Evolutionary conservation across 495 filamentous ascomycete species (phyloP).

Genomic region (Schizothecium vesticola): DNA sequence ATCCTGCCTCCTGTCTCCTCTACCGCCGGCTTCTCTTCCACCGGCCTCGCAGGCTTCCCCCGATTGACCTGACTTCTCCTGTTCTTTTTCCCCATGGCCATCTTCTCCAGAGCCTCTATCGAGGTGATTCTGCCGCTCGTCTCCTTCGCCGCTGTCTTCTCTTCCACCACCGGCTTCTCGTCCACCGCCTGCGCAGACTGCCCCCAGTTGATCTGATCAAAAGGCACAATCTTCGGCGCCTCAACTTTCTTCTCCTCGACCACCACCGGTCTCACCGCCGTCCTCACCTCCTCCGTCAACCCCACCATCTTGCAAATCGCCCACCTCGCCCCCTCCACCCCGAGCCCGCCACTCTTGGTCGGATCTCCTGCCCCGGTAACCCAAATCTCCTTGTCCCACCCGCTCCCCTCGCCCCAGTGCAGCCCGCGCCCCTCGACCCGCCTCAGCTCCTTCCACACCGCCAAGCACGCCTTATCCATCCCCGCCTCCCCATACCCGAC

Average conservation of each 20-base stretch:
- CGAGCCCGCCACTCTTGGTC: constrained; percentile 17
- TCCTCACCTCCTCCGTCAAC: constrained; percentile 25
- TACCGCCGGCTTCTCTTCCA: background rate
- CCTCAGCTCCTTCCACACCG: constrained; percentile 34
- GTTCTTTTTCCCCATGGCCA: no score
- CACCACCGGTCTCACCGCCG: background rate
- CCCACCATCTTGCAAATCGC: constrained; percentile 40
- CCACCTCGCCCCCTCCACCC: constrained; percentile 32
- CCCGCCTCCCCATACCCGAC: constrained; percentile 21
- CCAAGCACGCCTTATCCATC: constrained; percentile 31
- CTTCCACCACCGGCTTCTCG: no score
- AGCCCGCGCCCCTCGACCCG: constrained; percentile 25
- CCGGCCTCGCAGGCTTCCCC: background rate
- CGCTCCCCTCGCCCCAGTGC: constrained; percentile 31
- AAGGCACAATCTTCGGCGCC: constrained; percentile 20
- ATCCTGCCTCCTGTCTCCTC: background rate
- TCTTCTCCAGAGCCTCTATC: no score
- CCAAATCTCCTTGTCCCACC: constrained; percentile 45
- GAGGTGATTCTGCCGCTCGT: no score
- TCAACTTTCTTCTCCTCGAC: constrained; percentile 4
- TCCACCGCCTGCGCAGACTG: background rate
- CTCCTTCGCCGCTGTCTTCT: no score
- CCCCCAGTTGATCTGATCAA: constrained; percentile 25
- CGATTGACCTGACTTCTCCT: no score
- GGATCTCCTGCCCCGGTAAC: constrained; percentile 42